These are phyloP conservation scores for Penicillium sp. DNA, from an alignment of 2,329 filamentous ascomycete genomes.

Conservation along the genomic window DNA sequence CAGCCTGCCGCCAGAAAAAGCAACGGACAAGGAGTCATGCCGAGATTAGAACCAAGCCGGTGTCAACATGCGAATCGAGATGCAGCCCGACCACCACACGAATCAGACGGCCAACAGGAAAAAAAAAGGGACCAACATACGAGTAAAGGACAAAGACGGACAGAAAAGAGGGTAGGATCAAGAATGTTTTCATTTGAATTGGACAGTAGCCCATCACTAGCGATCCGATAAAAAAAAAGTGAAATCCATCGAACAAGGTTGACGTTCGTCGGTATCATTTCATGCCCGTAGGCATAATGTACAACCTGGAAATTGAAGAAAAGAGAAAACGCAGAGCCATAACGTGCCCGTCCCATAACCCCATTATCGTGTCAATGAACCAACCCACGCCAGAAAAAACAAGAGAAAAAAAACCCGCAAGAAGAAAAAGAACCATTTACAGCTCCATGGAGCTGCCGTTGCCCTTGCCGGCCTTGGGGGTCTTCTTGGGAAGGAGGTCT, in stretches of 20 bases:
- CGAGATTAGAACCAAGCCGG: too few relatives aligned
- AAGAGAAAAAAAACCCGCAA: conserved; percentile 31
- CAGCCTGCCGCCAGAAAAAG: too few relatives aligned
- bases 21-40: too few relatives aligned
- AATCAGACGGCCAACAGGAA: too few relatives aligned
- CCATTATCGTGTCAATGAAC: conserved; percentile 65
- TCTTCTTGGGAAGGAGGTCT: conserved; percentile 99
- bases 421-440: conserved; percentile 55
- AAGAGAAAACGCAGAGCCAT: conserved; percentile 51
- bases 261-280: conserved; percentile 37
- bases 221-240: conserved; percentile 19
- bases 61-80: too few relatives aligned
- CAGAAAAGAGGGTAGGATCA: conserved; percentile 10
- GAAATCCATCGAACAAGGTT: conserved; percentile 30
- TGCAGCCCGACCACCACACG: too few relatives aligned
- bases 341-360: conserved; percentile 59
- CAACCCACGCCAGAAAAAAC: conserved; percentile 69
- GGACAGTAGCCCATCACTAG: conserved; percentile 12
- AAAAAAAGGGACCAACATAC: too few relatives aligned
- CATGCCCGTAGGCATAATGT: conserved; percentile 56
- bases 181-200: conserved; percentile 25
- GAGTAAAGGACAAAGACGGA: not conserved
- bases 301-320: conserved; percentile 49
- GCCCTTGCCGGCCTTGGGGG: conserved; percentile 85
- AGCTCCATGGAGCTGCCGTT: conserved; percentile 69